These are phyloP conservation scores for Prunus davidiana DNA, from an alignment of 306 rosid species.

Conservation along the genomic window DNA sequence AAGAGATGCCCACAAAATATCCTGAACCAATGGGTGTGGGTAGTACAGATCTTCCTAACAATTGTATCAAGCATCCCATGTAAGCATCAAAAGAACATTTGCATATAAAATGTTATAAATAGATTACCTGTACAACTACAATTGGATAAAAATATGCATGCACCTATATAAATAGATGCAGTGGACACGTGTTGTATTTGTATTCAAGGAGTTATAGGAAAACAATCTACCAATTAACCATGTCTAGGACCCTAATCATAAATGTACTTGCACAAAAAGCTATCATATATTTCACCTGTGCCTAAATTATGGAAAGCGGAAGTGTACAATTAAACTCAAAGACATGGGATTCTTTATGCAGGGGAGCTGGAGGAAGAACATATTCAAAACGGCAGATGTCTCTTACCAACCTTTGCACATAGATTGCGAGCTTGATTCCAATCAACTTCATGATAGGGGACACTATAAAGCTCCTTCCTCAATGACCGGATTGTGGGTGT, in stretches of 20 bases:
- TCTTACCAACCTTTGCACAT: conserved; percentile 71
- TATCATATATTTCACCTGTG: background rate
- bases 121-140: background rate
- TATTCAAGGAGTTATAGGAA: background rate
- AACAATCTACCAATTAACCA: background rate
- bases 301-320: background rate
- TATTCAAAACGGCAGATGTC: background rate
- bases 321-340: background rate
- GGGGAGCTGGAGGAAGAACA: background rate
- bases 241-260: background rate
- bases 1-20: conserved; percentile 77
- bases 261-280: background rate
- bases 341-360: background rate
- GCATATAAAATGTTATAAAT: background rate
- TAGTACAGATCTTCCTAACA: conserved; percentile 84
- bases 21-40: conserved; percentile 84
- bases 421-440: conserved; percentile 70
- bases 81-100: background rate
- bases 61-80: conserved; percentile 3
- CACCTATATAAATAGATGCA: background rate
- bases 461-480: conserved; percentile 71
- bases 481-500: conserved; percentile 64
- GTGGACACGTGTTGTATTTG: background rate
- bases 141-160: background rate
- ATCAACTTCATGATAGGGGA: conserved; percentile 71